Evolutionary conservation across 345 rosid genomes (phyloP).

Genomic region (Arabis alpina): DNA sequence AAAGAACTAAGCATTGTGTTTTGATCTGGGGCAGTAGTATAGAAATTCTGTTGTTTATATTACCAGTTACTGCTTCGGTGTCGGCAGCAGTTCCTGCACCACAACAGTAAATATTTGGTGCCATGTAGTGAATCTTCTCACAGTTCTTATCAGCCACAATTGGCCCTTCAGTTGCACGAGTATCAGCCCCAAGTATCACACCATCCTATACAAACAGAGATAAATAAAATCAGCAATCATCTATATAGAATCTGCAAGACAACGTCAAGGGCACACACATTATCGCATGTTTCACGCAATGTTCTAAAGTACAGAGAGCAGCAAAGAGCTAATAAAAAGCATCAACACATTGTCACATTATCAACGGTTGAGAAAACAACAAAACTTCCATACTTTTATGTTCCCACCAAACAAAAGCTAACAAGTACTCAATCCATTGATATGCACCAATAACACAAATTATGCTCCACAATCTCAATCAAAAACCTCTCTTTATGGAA

Average conservation of each 20-base stretch:
- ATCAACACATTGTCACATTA: no score
- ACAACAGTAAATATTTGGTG: constrained; percentile 95
- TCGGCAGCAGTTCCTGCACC: constrained; percentile 99
- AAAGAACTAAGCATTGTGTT: neutral
- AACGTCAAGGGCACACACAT: neutral
- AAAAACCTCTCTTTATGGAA: neutral
- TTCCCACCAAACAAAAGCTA: neutral
- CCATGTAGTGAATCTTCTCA: constrained; percentile 98
- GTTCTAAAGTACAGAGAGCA: neutral
- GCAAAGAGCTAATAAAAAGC: no score
- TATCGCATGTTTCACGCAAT: neutral
- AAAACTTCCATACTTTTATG: neutral
- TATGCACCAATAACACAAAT: neutral
- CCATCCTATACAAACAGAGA: constrained; percentile 45
- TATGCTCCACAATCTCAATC: constrained; percentile 1
- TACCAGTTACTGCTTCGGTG: constrained; percentile 98
- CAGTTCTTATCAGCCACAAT: constrained; percentile 99
- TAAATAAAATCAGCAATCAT: constrained; percentile 8
- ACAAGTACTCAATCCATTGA: neutral
- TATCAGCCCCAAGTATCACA: constrained; percentile 93
- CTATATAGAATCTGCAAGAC: neutral
- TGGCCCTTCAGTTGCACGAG: constrained; percentile 91
- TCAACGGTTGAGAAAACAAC: neutral
- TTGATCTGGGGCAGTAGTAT: neutral
- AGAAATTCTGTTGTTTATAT: neutral